Percentiles rank a stretch among this genome's conserved stretches.
These are phyloP conservation scores for Calocybe gambosa DNA, from an alignment of 1,284 basidiomycete species.

Conservation along the genomic window DNA sequence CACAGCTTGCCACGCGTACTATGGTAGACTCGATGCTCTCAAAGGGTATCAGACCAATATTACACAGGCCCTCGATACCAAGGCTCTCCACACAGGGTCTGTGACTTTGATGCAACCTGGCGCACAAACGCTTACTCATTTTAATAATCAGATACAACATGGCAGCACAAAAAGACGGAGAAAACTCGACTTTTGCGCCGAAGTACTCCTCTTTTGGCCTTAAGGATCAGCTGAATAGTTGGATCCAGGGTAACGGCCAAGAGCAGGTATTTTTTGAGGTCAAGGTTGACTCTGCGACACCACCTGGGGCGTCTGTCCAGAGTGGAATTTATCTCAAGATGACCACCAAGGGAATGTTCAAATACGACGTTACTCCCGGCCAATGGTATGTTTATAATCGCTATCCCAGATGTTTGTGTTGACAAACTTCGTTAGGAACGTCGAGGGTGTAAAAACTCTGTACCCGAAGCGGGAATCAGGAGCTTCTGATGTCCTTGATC, in stretches of 20 bases:
- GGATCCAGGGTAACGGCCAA: neutral
- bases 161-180: neutral
- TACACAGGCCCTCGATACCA: neutral
- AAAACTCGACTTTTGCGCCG: slow-evolving; percentile 1
- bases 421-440: neutral
- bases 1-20: neutral
- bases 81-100: neutral
- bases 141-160: slow-evolving; percentile 3
- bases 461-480: neutral
- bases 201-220: slow-evolving; percentile 1
- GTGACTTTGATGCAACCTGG: neutral
- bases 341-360: neutral
- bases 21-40: neutral
- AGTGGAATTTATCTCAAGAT: slow-evolving; percentile 1
- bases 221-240: neutral
- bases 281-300: neutral
- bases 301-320: neutral
- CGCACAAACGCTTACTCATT: neutral
- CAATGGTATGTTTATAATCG: neutral
- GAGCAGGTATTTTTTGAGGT: slow-evolving; percentile 1
- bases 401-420: neutral
- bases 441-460: neutral
- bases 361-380: neutral
- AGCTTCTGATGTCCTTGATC: neutral
- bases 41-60: neutral